A percentile compares a stretch with the other conserved stretches of the same genome.
Conservation (phyloP, 352 stramenopile species). For the Globisporangium orthogonon region DNA sequence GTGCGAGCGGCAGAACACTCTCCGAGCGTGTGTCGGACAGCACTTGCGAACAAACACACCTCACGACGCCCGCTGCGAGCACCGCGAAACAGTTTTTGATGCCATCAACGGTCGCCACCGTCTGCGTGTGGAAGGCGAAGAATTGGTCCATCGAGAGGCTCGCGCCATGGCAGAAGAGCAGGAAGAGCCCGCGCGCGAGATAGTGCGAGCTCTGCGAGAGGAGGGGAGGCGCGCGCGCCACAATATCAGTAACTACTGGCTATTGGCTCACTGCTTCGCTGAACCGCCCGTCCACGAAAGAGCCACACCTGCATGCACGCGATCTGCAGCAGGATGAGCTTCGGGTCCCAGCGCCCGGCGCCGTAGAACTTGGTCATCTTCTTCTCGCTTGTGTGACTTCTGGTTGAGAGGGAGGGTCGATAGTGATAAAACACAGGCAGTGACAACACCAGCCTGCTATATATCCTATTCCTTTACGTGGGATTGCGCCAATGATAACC, state of each 20-base stretch:
- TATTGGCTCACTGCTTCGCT: background rate
- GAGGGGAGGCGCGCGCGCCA: background rate
- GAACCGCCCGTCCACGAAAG: slow-evolving; percentile 1
- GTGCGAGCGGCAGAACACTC: no score
- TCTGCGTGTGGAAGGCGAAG: slow-evolving; percentile 82
- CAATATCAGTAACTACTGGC: no score
- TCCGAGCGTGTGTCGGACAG: background rate
- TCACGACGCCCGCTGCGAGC: slow-evolving; percentile 43
- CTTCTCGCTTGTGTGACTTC: slow-evolving; percentile 2
- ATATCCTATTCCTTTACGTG: background rate
- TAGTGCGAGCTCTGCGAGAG: slow-evolving; percentile 69
- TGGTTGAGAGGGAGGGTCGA: background rate
- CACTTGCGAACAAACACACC: slow-evolving; percentile 12
- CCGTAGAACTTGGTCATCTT: slow-evolving; percentile 87
- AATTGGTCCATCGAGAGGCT: slow-evolving; percentile 73
- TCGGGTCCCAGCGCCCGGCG: slow-evolving; percentile 70
- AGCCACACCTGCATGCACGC: slow-evolving; percentile 74
- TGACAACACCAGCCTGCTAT: background rate
- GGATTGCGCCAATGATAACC: background rate
- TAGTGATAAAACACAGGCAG: no score
- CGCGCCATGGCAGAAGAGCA: slow-evolving; percentile 69
- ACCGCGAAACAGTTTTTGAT: slow-evolving; percentile 81
- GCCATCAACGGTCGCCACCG: slow-evolving; percentile 63
- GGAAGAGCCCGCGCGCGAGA: slow-evolving; percentile 57
- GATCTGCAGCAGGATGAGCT: slow-evolving; percentile 87